phyloP scores from a whole-genome alignment of 352 stramenopile genomes.

The Globisporangium echinulatum region DNA sequence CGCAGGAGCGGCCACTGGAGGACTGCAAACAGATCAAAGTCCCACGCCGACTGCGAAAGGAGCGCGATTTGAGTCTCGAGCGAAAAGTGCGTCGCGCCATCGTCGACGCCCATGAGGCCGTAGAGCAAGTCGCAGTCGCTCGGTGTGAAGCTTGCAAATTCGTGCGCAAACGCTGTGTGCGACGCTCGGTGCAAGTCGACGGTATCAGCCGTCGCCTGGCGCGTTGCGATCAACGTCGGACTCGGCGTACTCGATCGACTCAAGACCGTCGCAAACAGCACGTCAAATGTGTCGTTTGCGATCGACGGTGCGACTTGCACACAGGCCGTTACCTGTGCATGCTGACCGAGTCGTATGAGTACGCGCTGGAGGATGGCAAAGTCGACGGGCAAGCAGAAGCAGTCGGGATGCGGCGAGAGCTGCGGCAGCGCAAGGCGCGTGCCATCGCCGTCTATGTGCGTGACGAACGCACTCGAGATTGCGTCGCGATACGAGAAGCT shows the following conservation, averaged over 20 bases:
- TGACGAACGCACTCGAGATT: slow-evolving; percentile 54
- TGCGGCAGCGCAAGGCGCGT: slow-evolving; percentile 51
- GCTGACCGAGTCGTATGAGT: slow-evolving; percentile 19
- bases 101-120: slow-evolving; percentile 62
- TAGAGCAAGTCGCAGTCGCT: slow-evolving; percentile 74
- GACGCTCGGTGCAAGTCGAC: background rate
- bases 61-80: slow-evolving; percentile 39
- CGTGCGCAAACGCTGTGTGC: slow-evolving; percentile 26
- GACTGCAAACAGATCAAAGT: slow-evolving; percentile 68
- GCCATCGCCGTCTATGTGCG: slow-evolving; percentile 8
- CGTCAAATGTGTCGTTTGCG: slow-evolving; percentile 67
- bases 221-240: background rate
- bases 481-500: slow-evolving; percentile 55
- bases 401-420: slow-evolving; percentile 71
- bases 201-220: too few relatives aligned
- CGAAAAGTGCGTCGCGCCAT: slow-evolving; percentile 37
- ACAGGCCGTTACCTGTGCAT: background rate
- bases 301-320: slow-evolving; percentile 25
- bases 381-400: slow-evolving; percentile 76
- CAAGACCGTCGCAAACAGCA: slow-evolving; percentile 28
- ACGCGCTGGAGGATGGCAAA: slow-evolving; percentile 58
- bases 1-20: slow-evolving; percentile 55
- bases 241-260: background rate
- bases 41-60: slow-evolving; percentile 54
- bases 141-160: slow-evolving; percentile 49